Evolutionary conservation across 345 rosid genomes (phyloP).

Genomic region (Salix brachista): DNA sequence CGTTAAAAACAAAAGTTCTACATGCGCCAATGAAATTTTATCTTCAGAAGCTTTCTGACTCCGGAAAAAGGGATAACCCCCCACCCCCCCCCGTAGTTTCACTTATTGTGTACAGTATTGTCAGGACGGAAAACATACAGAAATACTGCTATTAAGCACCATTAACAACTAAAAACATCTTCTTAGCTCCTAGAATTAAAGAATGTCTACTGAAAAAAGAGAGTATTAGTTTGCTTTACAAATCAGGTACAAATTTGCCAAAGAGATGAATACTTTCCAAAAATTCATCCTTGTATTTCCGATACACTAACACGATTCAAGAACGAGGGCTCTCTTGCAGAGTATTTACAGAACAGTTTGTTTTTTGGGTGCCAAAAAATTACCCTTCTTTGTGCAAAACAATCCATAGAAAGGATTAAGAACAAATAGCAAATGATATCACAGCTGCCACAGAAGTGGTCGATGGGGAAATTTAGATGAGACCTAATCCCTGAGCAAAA

Average conservation of each 20-base stretch:
- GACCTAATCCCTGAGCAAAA: background rate
- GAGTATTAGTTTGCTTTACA: background rate
- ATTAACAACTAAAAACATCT: background rate
- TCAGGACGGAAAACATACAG: background rate
- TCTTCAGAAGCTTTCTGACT: background rate
- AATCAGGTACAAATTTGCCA: background rate
- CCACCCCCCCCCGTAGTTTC: background rate
- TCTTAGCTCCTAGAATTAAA: background rate
- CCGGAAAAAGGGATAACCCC: background rate
- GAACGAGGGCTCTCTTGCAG: slow-evolving; percentile 5
- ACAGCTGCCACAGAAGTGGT: slow-evolving; percentile 11
- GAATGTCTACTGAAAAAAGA: background rate
- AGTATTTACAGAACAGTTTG: slow-evolving; percentile 17
- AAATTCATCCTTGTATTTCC: background rate
- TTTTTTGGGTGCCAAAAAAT: slow-evolving; percentile 19
- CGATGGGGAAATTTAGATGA: background rate
- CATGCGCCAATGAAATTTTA: background rate
- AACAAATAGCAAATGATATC: slow-evolving; percentile 12
- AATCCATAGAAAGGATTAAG: slow-evolving; percentile 14
- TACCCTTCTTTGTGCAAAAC: slow-evolving; percentile 12
- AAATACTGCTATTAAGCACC: background rate
- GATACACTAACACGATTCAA: slow-evolving; percentile 10
- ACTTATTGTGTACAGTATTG: background rate
- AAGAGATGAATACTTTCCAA: background rate
- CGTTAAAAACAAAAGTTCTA: background rate